Evolutionary conservation across 305 asterid genomes (phyloP).

Genomic region (Rubia tinctorum): DNA sequence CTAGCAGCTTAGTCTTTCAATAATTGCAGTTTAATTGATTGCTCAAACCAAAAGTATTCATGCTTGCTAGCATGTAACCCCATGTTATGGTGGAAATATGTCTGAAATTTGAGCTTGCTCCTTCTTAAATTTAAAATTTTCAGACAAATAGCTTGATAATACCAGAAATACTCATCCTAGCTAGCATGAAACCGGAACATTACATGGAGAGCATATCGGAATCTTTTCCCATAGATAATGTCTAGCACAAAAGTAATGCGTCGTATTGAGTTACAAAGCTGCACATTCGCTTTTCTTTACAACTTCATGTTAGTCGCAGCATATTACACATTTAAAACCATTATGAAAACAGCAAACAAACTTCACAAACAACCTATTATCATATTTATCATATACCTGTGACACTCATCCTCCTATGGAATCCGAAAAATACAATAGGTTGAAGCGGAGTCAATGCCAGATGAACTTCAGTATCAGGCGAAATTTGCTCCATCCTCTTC

Average conservation of each 20-base stretch:
- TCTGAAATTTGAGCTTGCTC: not conserved
- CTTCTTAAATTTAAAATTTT: not conserved
- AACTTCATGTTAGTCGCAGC: not conserved
- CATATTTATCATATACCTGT: slow-evolving; percentile 48
- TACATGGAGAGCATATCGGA: not conserved
- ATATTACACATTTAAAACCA: not conserved
- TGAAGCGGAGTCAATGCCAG: slow-evolving; percentile 97
- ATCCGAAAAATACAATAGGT: slow-evolving; percentile 96
- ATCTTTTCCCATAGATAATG: too few relatives aligned
- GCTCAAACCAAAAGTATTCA: not conserved
- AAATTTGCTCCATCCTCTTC: slow-evolving; percentile 90
- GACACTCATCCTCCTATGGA: slow-evolving; percentile 98
- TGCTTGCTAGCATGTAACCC: not conserved
- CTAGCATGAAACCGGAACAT: not conserved
- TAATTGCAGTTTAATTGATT: not conserved
- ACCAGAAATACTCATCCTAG: not conserved
- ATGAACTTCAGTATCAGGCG: slow-evolving; percentile 94
- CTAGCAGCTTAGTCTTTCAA: not conserved
- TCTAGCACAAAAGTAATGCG: too few relatives aligned
- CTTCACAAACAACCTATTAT: not conserved
- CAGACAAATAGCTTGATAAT: not conserved
- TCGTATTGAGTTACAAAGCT: not conserved
- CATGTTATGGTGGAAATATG: not conserved
- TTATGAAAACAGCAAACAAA: not conserved
- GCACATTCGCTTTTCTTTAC: not conserved